Percentiles rank a stretch among this genome's conserved stretches.
These are phyloP conservation scores for Marsdenia floribunda DNA, from an alignment of 257 asterid genomes.

Conservation along the genomic window DNA sequence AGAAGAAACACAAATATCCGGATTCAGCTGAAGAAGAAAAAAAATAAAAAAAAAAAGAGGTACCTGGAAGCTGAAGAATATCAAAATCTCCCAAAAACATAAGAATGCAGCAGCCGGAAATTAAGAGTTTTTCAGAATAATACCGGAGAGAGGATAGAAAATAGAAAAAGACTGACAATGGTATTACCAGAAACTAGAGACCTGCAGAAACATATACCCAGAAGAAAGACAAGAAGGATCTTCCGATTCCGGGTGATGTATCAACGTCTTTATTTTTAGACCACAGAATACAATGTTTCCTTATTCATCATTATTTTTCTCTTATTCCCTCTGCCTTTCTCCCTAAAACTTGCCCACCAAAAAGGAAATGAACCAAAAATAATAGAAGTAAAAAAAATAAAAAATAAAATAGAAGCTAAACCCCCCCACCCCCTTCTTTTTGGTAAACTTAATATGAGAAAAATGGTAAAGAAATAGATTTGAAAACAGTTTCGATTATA, in stretches of 20 bases:
- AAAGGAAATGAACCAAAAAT: constrained; percentile 14
- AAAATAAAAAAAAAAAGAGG: neutral
- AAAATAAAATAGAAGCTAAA: neutral
- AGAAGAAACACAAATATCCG: neutral
- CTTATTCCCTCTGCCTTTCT: constrained; percentile 24
- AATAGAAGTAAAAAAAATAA: neutral
- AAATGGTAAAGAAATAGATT: constrained; percentile 7
- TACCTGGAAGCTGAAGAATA: neutral
- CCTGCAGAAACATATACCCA: constrained; percentile 1
- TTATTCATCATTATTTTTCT: constrained; percentile 24
- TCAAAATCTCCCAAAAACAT: constrained; percentile 7
- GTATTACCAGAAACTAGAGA: neutral
- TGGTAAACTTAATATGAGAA: constrained; percentile 18
- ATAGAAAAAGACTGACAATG: neutral
- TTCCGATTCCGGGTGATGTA: constrained; percentile 27
- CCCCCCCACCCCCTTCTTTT: constrained; percentile 7
- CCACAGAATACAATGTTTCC: constrained; percentile 45
- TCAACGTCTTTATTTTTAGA: constrained; percentile 42
- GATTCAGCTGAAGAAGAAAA: neutral
- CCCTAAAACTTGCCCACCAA: constrained; percentile 20
- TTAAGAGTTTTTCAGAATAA: neutral
- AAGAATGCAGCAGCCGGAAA: neutral
- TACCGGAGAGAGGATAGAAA: neutral
- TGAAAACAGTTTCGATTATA: too few relatives aligned
- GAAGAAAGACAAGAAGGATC: constrained; percentile 26